Evolutionary conservation across 805 yeast species (phyloP), one percentile per base, ranked within the genome.

Genomic region (Saturnispora besseyi): DNA sequence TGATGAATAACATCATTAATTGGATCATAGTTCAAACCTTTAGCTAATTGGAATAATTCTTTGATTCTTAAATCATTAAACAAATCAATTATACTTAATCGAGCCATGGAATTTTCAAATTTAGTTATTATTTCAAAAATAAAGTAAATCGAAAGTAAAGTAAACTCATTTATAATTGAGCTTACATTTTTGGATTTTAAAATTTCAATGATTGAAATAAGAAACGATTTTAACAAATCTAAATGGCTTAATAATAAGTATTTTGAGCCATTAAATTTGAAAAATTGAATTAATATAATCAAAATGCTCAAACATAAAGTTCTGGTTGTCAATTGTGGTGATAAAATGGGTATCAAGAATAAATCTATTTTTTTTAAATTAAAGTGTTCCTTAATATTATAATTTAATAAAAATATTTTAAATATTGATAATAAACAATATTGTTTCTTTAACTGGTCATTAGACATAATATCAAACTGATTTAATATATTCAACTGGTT

Each of bases 241-340:
- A 47, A 33, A 32, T 41, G 41, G 22, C 22, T 12, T 29, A 24
- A 15, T 12, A 47, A 18, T n/a, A 47, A 22, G 4, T 18, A 21
- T 33, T 47, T 47, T 15, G 50, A 24, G 5, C 34, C 45, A 24
- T 33, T 15, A 32, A 41, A 47, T 32, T 36, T 32, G 26, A 33
- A 41, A 31, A 40, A 32, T 21, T 41, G 34, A 15, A 47, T 13
- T 33, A 82, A 60, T 45, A 79, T 74, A 26, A 79, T 74, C 46
- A 89, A 68, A 54, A 90, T 76, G 53, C 90, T 96, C 1, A 91
- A 83, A 1, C 88, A 93, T 34, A 83, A 70, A 56, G 80, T 84
- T 55, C 96, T 72, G 0, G 97, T 88, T 2, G 82, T 69, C 33
- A 89, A 67, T 49, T 87, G 74, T 0, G 89, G 81, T 3, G 96